Evolutionary conservation across 2,329 filamentous ascomycete genomes (phyloP), one percentile per base, ranked within the genome.

Genomic region (Oidium heveae): DNA sequence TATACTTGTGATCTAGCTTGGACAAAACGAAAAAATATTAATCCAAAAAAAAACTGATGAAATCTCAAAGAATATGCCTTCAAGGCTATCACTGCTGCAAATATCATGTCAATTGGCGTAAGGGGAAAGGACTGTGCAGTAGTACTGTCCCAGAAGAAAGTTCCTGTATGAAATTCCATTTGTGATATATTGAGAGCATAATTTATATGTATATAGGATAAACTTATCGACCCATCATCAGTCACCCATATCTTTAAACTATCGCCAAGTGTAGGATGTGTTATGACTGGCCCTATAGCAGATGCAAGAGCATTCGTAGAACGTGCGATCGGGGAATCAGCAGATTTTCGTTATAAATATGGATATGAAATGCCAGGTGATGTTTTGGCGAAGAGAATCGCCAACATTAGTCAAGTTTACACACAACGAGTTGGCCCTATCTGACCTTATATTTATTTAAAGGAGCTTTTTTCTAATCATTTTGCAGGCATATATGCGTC

Each of bases 351-450:
- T 70, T 98, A 98, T 80, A 95, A 95, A 73, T 94, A 80, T 68
- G 91, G 91, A 65, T 98, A 98, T 70, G 91, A 98, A 75, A 98
- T 98, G 91, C 91, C 91, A 57, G 94, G 87, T 68, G 91, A 98
- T 70, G 91, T 87, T 54, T 72, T 98, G 65, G 86, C 91, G 60
- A 98, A 98, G 78, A 79, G 91, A 67, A 74, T 98, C 70, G 91
- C 91, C 67, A 98, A 98, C 71, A 95, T 98, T 73, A 95, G 86
- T 70, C 91, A 98, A 71, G 91, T 98, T 61, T 98, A 96, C 71
- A 98, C 91, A 62, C 91, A 98, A 72, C 76, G 87, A 69, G 91
- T 96, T 71, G 55, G 56, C 47, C 50, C 47, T 53, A 52, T 66
- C 70, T 63, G 70, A 64, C 56, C 58, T 59, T 54, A 28, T 6